Evolutionary conservation across 192 early-diverging fungal genomes (phyloP), one percentile per base, ranked within the genome.

Genomic region (Gryganskiella cystojenkinii): DNA sequence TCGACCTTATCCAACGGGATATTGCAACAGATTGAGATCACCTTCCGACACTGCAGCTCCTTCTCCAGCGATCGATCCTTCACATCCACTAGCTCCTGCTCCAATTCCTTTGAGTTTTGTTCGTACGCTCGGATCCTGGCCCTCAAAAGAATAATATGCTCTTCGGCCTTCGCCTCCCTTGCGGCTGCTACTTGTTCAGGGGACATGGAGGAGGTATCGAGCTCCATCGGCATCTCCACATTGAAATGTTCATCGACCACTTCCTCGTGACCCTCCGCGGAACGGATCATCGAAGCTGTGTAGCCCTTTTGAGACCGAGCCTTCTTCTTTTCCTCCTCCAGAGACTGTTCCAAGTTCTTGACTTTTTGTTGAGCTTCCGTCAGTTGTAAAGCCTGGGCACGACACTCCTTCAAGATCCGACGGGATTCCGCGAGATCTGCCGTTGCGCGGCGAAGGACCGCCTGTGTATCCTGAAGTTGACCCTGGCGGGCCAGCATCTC

Each of bases 11-110:
- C 93, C 19, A 93, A 61, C 10, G 87, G 83, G 20, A 97, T 89
- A 60, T 91, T 87, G 64, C 95, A 96, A 79, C 95, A 95, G 20
- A 90, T 87, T 6, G 94, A 88, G 70, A 98, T 95, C 49, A 98
- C 86, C 61, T 88, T 85, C 74, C 92, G 92, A 81, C 91, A 97
- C 68, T 93, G 88, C 27, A 92, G 67, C 64, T 96, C 94, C 51
- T 84, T 87, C 24, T 90, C 88, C 11, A 85, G 79, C 13, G 89
- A 83, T 44, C 85, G 82, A 7, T 71, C 82, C 14, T 83, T 83
- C 42, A 92, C 56, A 8, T 68, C 81, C 8, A 76, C 75, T 24
- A 95, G 63, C 35, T 94, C 89, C 20, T 89, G 71, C 27, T 76
- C 62, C 24, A 94, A 67, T 25, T 83, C 74, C 28, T 80, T 62